A percentile compares a stretch with the other conserved stretches of the same genome.
These are phyloP conservation scores for Heliosperma pusillum DNA, from an alignment of 148 eudicot species.

Conservation along the genomic window DNA sequence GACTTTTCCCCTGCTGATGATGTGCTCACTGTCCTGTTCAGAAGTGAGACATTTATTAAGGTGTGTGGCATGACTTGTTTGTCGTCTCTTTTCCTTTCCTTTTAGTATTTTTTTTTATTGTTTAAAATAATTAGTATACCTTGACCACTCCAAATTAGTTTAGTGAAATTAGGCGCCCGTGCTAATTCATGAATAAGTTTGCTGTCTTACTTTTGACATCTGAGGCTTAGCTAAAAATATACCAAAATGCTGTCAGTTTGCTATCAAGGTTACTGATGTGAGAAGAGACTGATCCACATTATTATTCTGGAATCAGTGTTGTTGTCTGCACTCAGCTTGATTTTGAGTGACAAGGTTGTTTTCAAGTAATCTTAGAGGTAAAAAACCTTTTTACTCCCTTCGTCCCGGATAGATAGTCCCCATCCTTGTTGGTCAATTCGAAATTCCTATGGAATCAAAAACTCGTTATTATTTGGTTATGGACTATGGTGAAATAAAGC, in stretches of 20 bases:
- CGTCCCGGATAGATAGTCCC: not conserved
- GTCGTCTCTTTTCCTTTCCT: not conserved
- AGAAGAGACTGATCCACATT: not conserved
- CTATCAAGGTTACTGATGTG: not conserved
- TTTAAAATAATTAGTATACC: not conserved
- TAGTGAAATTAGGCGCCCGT: not conserved
- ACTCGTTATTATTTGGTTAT: too few relatives aligned
- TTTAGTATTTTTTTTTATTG: not conserved
- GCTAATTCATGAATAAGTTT: not conserved
- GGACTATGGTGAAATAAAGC: too few relatives aligned
- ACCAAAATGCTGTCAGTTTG: not conserved
- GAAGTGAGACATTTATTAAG: not conserved
- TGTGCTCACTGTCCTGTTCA: not conserved
- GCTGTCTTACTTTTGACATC: not conserved
- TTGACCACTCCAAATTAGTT: not conserved
- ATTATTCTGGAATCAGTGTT: not conserved
- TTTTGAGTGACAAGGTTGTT: not conserved
- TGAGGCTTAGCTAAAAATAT: not conserved
- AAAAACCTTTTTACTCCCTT: not conserved
- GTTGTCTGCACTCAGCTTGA: not conserved
- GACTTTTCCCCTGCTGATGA: not conserved
- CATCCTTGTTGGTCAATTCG: not conserved
- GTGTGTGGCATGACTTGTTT: not conserved
- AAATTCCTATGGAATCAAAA: too few relatives aligned
- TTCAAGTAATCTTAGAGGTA: not conserved